A percentile compares a stretch with the other conserved stretches of the same genome.
These are phyloP conservation scores for Nannochloropsis salina DNA, from an alignment of 108 stramenopile species.

Conservation along the genomic window DNA sequence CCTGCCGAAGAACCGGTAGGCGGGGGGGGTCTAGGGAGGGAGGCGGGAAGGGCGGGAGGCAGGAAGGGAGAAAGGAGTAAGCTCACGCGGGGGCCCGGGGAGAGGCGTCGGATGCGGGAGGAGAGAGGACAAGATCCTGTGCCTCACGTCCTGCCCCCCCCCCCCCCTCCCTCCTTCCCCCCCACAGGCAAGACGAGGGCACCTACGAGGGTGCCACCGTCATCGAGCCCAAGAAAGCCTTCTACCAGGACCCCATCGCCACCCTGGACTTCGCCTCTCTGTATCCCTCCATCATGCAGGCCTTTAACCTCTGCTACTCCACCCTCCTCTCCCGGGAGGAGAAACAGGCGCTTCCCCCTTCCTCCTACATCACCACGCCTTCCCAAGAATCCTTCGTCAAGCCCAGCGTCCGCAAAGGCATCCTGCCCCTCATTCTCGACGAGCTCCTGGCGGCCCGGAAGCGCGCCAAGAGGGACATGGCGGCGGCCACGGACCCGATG, in stretches of 20 bases:
- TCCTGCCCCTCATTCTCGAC: slow-evolving; percentile 90
- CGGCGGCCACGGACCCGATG: slow-evolving; percentile 90
- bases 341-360: slow-evolving; percentile 60
- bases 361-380: slow-evolving; percentile 75
- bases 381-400: slow-evolving; percentile 86
- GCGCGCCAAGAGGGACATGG: slow-evolving; percentile 98
- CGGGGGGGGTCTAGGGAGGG: slow-evolving; percentile 51
- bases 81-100: too few species aligned
- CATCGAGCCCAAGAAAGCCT: slow-evolving; percentile 92
- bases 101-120: too few species aligned
- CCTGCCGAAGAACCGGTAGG: slow-evolving; percentile 57
- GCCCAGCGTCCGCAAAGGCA: slow-evolving; percentile 51
- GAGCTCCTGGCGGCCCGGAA: slow-evolving; percentile 86
- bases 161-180: neutral
- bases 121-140: neutral
- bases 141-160: neutral
- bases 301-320: slow-evolving; percentile 97
- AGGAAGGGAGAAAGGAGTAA: too few species aligned
- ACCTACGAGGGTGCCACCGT: slow-evolving; percentile 98
- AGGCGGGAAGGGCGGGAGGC: too few species aligned
- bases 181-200: slow-evolving; percentile 56
- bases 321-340: slow-evolving; percentile 77
- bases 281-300: slow-evolving; percentile 99
- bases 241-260: slow-evolving; percentile 94
- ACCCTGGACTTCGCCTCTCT: slow-evolving; percentile 99